Conservation (phyloP, 495 filamentous ascomycete species). For the Xylaria cubensis region DNA sequence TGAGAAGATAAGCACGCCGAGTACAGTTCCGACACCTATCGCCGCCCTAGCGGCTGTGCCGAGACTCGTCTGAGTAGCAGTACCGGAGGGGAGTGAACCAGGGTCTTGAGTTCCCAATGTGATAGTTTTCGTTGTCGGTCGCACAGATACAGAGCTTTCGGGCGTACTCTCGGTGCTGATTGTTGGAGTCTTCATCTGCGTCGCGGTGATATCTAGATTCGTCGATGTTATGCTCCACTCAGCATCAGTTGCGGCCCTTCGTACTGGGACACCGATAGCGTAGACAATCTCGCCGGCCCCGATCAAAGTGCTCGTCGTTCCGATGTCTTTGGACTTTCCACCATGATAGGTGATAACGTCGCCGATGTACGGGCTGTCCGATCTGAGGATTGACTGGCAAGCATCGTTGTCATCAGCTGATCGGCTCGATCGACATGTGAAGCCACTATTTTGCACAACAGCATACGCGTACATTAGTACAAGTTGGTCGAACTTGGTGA, state of each 20-base stretch:
- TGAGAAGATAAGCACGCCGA: not conserved
- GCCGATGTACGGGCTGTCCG: too few relatives aligned
- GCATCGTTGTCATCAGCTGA: not conserved
- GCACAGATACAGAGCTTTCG: not conserved
- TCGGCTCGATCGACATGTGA: not conserved
- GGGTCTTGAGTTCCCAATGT: not conserved
- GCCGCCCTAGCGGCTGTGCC: not conserved
- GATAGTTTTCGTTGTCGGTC: not conserved
- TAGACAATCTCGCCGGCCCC: not conserved
- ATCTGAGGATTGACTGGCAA: constrained; percentile 1
- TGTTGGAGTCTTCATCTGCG: not conserved
- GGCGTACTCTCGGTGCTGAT: not conserved
- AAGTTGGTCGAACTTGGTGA: not conserved
- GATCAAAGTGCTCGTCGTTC: not conserved
- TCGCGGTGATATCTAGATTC: not conserved
- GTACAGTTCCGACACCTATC: not conserved
- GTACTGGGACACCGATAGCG: not conserved
- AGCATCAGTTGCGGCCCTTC: constrained; percentile 4
- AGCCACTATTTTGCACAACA: constrained; percentile 3
- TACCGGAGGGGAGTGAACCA: not conserved
- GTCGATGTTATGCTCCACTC: not conserved
- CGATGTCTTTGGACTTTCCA: not conserved
- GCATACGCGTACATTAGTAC: not conserved
- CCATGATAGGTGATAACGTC: not conserved
- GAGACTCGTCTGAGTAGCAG: not conserved